A percentile compares a stretch with the other conserved stretches of the same genome.
Conservation (phyloP, 1,139 yeast genomes). For the Meyerozyma athensensis region DNA sequence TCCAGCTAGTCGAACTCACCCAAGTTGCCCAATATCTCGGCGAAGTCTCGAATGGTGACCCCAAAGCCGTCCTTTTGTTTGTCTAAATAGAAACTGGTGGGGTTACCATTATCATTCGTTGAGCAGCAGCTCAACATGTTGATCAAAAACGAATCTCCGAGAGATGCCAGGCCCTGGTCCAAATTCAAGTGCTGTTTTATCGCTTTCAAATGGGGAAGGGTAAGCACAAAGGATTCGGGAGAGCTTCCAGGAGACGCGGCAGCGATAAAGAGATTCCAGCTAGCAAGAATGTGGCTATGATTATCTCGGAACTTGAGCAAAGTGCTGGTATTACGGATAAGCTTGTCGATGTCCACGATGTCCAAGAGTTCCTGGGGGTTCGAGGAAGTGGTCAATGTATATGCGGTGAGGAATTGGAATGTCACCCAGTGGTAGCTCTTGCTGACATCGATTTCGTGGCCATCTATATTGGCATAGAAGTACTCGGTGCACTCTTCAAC, state of each 20-base stretch:
- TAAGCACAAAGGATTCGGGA: constrained; percentile 16
- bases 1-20: constrained; percentile 32
- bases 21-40: constrained; percentile 36
- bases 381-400: constrained; percentile 25
- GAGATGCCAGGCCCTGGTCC: constrained; percentile 20
- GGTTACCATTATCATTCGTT: constrained; percentile 25
- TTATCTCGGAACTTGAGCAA: constrained; percentile 33
- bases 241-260: constrained; percentile 13
- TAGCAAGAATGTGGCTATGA: constrained; percentile 23
- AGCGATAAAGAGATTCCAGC: constrained; percentile 34
- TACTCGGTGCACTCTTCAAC: constrained; percentile 29
- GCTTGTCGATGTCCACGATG: constrained; percentile 39
- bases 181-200: constrained; percentile 28
- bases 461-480: constrained; percentile 26
- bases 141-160: constrained; percentile 34
- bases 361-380: constrained; percentile 27
- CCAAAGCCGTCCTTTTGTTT: constrained; percentile 25
- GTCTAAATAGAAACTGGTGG: constrained; percentile 27
- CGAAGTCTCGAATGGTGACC: constrained; percentile 39
- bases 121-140: constrained; percentile 42
- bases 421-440: constrained; percentile 23
- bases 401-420: constrained; percentile 24
- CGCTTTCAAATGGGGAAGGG: constrained; percentile 28
- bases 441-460: constrained; percentile 8
- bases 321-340: constrained; percentile 23